Evolutionary conservation across 495 filamentous ascomycete species (phyloP), one percentile per base, ranked within the genome.

Genomic region (Chaetomium cochliodes): DNA sequence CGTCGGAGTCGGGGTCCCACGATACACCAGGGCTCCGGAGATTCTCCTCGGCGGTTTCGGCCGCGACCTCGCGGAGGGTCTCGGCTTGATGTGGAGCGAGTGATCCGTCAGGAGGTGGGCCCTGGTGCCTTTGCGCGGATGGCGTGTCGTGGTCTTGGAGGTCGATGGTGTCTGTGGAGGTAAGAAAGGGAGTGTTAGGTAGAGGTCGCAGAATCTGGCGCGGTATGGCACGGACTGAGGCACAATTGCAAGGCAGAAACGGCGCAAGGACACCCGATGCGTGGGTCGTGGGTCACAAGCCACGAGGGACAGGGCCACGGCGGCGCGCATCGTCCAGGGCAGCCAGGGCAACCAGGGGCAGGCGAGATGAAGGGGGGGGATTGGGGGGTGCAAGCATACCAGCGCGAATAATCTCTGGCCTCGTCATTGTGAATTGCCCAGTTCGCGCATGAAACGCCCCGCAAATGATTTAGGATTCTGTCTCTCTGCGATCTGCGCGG

Each of bases 101-200:
- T 49, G 82, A 83, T 62, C 89, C 87, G 70, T 72, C 70, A 49
- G 66, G 55, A 26, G 75, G 54, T 23, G 62, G 82, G 74, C 70
- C 74, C 55, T 67, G 66, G 77, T 92, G 90, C 68, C 90, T 91
- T 76, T 96, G 84, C 8, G 94, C 90, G 50, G 93, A 92, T 26
- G 92, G 92, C 28, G 89, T 78, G 73, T 88, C 80, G 70, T 87
- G 88, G 75, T 89, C 85, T 80, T 99, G 96, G 8, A 98, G 88
- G 78, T 98, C 94, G 75, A 98, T 87, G 58, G 94, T 93, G 79
- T 99, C 94, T 97, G 72, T 64, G 5, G 33, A 37, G 62, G 63
- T 18, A 47, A 66, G 64, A 51, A 28, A 60, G 58, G 53, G 42
- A 58, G 60, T 52, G 67, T 73, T 52, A 69, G 71, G 69, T 50